Percentiles rank a stretch among this genome's conserved stretches.
phyloP scores from a whole-genome alignment of 129 eudicot genomes.

The Pseudognaphalium luteoalbum region DNA sequence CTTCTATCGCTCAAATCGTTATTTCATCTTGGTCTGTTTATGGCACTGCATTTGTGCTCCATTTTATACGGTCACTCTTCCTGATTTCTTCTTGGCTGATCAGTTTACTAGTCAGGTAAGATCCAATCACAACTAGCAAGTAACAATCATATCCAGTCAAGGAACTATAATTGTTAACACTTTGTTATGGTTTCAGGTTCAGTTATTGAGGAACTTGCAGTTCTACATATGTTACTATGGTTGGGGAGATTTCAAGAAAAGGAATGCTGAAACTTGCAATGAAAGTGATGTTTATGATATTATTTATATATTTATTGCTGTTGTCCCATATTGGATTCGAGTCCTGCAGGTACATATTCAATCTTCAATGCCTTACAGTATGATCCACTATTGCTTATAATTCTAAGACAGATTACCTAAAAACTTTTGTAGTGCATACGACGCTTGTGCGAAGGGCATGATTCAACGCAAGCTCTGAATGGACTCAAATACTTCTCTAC shows the following conservation, averaged over 20 bases:
- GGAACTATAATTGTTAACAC: neutral
- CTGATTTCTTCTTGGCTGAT: constrained; percentile 77
- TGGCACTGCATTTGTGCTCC: constrained; percentile 79
- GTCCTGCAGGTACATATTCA: constrained; percentile 50
- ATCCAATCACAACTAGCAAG: neutral
- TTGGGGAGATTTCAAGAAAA: constrained; percentile 55
- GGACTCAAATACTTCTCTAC: constrained; percentile 64
- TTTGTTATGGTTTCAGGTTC: constrained; percentile 41
- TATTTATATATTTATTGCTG: constrained; percentile 45
- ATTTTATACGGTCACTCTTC: constrained; percentile 59
- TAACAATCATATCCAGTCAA: neutral
- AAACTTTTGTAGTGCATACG: constrained; percentile 46
- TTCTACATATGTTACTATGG: constrained; percentile 67
- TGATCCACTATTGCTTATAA: neutral
- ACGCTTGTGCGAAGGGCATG: constrained; percentile 51
- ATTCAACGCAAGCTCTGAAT: constrained; percentile 48
- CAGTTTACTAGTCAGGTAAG: constrained; percentile 81
- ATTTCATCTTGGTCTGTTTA: constrained; percentile 50
- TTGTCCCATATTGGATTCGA: constrained; percentile 63
- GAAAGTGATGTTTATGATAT: constrained; percentile 23
- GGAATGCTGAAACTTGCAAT: constrained; percentile 42
- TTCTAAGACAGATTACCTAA: neutral
- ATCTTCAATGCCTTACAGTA: neutral
- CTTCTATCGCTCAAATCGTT: constrained; percentile 62
- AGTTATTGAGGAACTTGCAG: constrained; percentile 55